Base-by-base conservation (phyloP, 352 stramenopile species). In the Globisporangium okanoganense region DNA sequence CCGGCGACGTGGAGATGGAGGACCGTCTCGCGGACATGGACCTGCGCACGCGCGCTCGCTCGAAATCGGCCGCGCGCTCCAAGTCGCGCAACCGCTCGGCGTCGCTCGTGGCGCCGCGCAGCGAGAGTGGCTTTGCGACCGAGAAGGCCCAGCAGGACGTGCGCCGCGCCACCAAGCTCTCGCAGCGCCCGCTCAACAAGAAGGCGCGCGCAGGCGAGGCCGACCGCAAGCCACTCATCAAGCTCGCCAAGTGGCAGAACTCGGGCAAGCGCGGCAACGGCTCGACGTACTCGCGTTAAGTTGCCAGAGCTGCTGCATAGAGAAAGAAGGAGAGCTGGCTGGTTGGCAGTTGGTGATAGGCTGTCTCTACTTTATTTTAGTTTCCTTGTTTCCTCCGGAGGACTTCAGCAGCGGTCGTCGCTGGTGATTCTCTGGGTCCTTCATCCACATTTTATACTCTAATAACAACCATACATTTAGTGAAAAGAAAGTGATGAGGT, bases 211-310 rank as follows among this genome's bases (percentile, higher is more conserved):
- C 82, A 27, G 84, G 87, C 70, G 87, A 96, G 56, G 73, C 82
- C 52, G 87, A 96, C 73, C 80, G 87, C 53, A 82, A 87, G 75
- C 70, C 85, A 51, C 65, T 78, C 48, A 78, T 87, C 49, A 96
- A 96, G 74, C 73, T 96, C 27, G 83, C 85, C 69, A 94, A 94
- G 73, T 95, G 86, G 85, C 84, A 92, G 67, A 94, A 93, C 73
- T 85, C 85, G 62, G 87, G 87, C 81, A 96, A 96, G 78, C 83
- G 84, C 71, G 79, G 81, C 69, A 79, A 82, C 57, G 87, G 87
- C 72, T 84, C 62, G 47, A 89, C 79, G 62, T 57, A 78, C 50
- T 93, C 79, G 61, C 85, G 87, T 88, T 96, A 94, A 76, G 66
- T 58, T 43, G 66, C n/a, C n/a, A n/a, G n/a, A n/a, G n/a, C 16